These are phyloP conservation scores for Pouteria glomerata DNA, from an alignment of 148 eudicot genomes.

Conservation along the genomic window DNA sequence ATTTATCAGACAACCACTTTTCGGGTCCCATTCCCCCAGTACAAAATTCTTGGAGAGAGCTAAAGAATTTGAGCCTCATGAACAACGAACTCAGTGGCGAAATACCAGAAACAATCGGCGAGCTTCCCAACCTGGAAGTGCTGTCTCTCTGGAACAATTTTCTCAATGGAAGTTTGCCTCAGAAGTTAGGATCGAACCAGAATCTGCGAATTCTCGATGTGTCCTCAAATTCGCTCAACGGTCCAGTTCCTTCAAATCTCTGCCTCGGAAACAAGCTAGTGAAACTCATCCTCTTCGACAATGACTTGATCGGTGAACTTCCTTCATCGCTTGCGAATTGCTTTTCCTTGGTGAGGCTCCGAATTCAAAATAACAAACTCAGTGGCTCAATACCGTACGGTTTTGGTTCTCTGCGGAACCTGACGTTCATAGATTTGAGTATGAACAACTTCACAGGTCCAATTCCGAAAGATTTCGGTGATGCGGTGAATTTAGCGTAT, in stretches of 20 bases:
- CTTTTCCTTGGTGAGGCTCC: conserved; percentile 49
- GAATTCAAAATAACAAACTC: conserved; percentile 56
- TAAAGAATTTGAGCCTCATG: conserved; percentile 41
- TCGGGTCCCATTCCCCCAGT: conserved; percentile 59
- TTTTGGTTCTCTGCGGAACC: conserved; percentile 53
- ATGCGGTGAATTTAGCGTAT: conserved; percentile 45
- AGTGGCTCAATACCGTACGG: conserved; percentile 67
- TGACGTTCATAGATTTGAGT: conserved; percentile 64
- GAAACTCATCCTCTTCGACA: conserved; percentile 63
- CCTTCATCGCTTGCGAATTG: conserved; percentile 67
- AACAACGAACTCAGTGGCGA: conserved; percentile 56
- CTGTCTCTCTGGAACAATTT: conserved; percentile 72
- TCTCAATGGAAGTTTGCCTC: conserved; percentile 61
- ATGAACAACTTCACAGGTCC: conserved; percentile 56
- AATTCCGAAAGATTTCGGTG: conserved; percentile 59
- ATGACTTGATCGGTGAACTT: conserved; percentile 40
- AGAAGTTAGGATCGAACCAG: conserved; percentile 53
- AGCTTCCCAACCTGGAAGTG: conserved; percentile 43
- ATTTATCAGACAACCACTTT: conserved; percentile 59
- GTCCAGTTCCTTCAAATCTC: conserved; percentile 54
- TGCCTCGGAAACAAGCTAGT: conserved; percentile 54
- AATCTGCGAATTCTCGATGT: conserved; percentile 61
- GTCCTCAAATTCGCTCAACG: conserved; percentile 61
- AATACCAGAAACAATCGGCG: conserved; percentile 60
- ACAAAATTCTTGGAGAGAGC: conserved; percentile 37